Conservation (phyloP, 352 stramenopile genomes). For the Lagenidium giganteum region DNA sequence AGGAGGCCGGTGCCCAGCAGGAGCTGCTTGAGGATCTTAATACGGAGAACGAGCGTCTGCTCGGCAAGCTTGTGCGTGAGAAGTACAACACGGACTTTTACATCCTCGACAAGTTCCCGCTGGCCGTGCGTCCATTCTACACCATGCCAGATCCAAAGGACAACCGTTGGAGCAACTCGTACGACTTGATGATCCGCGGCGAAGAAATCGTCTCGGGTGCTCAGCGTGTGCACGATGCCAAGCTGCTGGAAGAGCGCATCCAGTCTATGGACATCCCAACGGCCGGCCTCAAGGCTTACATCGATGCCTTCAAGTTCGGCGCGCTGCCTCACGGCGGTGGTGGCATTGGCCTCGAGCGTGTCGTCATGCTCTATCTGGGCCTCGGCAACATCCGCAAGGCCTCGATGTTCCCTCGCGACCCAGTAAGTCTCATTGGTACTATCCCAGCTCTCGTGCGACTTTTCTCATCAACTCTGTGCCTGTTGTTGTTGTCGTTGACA, state of each 20-base stretch:
- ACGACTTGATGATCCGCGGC: conserved; percentile 99
- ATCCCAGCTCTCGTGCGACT: too few relatives aligned
- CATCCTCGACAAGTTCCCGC: conserved; percentile 99
- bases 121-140: conserved; percentile 99
- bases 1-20: conserved; percentile 72
- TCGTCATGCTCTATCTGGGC: conserved; percentile 99
- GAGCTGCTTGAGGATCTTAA: conserved; percentile 78
- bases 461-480: not conserved
- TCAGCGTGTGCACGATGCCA: conserved; percentile 98
- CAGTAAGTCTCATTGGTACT: conserved; percentile 39
- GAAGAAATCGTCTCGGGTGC: conserved; percentile 99
- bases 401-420: conserved; percentile 99
- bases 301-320: conserved; percentile 98
- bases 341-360: conserved; percentile 98
- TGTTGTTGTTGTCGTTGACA: conserved; percentile 6
- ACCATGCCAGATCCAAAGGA: conserved; percentile 98
- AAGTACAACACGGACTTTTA: conserved; percentile 99
- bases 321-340: conserved; percentile 97
- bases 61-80: conserved; percentile 92
- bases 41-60: conserved; percentile 98
- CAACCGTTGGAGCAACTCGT: conserved; percentile 95
- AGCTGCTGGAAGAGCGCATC: conserved; percentile 91
- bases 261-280: conserved; percentile 79
- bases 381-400: conserved; percentile 99
- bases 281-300: conserved; percentile 93